Base-by-base conservation (phyloP, 106 monocot species). In the Dactylorhiza incarnata region DNA sequence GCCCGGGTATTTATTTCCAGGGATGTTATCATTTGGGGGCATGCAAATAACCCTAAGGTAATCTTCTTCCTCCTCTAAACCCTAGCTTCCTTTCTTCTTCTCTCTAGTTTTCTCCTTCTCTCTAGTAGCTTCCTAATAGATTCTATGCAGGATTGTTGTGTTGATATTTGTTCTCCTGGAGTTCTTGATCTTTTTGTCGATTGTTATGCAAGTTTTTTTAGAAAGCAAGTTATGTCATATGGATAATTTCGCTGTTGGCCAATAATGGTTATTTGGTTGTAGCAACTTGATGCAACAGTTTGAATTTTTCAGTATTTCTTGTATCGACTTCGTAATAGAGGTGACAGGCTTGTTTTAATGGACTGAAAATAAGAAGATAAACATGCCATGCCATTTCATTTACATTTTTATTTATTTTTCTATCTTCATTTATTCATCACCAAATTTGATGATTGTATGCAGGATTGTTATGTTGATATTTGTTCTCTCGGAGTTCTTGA, bases 391-490 rank as follows among this genome's bases (percentile, higher is more conserved):
- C 19, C 44, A 72, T 72, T 9, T 72, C 22, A 72, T 72, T 72
- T 72, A 49, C 12, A 19, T 22, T 23, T 48, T 12, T 2, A 48
- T 49, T 37, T 37, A 37, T 3, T 37, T 37, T 37, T 48, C 16
- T 72, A 3, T 72, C 16, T 49, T 20, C 23, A 72, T 72, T 22
- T 11, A 48, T 4, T 20, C 6, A 72, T 29, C 23, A 72, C 20
- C 48, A 71, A 25, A 52, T n/a, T 49, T 48, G 2, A 19, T 49
- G 22, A 49, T 48, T 72, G n/a, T 71, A 49, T 88, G 77, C 89
- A 99, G 99, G 99, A 99, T 87, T 99, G 99, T 55, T 99, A 89
- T 78, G 88, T 99, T 55, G 99, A 99, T 85, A 99, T 99, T 69
- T 99, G 99, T 76, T 99, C 99, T 82, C 91, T 83, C 43, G 89